phyloP scores from a whole-genome alignment of 2,329 filamentous ascomycete genomes.

The Fusarium xylarioides region DNA sequence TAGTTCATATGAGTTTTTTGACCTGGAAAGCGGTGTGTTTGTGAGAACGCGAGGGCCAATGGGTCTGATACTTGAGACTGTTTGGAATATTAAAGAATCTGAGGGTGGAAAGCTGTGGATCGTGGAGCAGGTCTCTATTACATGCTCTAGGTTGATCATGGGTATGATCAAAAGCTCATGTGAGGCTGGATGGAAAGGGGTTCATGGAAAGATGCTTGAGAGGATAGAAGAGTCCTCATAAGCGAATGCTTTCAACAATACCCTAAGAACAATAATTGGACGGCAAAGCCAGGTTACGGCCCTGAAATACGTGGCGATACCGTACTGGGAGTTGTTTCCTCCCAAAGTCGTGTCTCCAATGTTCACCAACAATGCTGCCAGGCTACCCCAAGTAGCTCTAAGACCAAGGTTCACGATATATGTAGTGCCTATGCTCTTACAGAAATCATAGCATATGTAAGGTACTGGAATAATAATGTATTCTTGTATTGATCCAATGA shows the following conservation, averaged over 20 bases:
- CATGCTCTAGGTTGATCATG: slow-evolving; percentile 59
- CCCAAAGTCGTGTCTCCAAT: neutral
- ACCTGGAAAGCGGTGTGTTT: slow-evolving; percentile 60
- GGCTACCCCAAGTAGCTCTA: neutral
- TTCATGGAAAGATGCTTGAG: slow-evolving; percentile 59
- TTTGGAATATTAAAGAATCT: slow-evolving; percentile 55
- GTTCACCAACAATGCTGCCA: neutral
- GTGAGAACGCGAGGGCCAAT: slow-evolving; percentile 62
- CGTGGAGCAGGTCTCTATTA: slow-evolving; percentile 60
- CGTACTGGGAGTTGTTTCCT: neutral
- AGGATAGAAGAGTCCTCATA: slow-evolving; percentile 45
- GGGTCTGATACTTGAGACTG: slow-evolving; percentile 62
- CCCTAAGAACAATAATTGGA: neutral
- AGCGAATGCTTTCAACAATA: neutral
- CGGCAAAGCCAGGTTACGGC: neutral
- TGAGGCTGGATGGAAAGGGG: slow-evolving; percentile 59
- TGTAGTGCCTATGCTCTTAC: neutral
- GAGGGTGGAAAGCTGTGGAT: slow-evolving; percentile 51
- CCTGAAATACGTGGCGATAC: neutral
- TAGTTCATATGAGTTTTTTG: slow-evolving; percentile 63
- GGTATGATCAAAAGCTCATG: slow-evolving; percentile 61
- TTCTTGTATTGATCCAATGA: neutral
- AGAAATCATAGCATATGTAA: neutral
- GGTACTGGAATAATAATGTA: neutral
- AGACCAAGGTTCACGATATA: neutral